These are phyloP conservation scores for Candida alai DNA, from an alignment of 805 yeast genomes.

Conservation along the genomic window DNA sequence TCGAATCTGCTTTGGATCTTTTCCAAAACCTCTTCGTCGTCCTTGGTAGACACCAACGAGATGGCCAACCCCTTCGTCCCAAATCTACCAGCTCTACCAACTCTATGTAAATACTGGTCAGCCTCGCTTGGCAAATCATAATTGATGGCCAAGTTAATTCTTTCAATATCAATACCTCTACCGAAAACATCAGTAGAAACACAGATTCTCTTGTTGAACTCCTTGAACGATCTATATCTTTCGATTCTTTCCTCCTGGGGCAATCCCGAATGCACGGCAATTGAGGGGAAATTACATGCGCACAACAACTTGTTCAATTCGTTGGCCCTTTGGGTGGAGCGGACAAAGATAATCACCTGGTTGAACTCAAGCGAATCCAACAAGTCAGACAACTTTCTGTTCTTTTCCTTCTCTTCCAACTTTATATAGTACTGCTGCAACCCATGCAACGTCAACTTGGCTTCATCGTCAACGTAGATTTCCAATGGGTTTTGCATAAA, in stretches of 20 bases:
- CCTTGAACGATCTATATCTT: conserved; percentile 93
- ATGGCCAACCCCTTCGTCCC: conserved; percentile 98
- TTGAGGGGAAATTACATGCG: conserved; percentile 94
- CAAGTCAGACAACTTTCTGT: conserved; percentile 86
- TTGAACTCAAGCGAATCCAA: conserved; percentile 93
- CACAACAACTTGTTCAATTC: conserved; percentile 84
- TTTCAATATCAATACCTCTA: conserved; percentile 98
- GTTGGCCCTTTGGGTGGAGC: conserved; percentile 86
- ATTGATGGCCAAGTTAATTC: conserved; percentile 96
- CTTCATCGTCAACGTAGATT: conserved; percentile 95
- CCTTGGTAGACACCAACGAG: conserved; percentile 80
- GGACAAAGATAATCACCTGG: conserved; percentile 96
- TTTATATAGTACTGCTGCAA: conserved; percentile 94
- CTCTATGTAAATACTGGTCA: conserved; percentile 97
- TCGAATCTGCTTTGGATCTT: conserved; percentile 97
- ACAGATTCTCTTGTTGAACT: conserved; percentile 97
- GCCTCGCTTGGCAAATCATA: conserved; percentile 96
- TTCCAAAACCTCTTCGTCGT: conserved; percentile 84
- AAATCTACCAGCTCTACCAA: conserved; percentile 99
- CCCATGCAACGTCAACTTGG: conserved; percentile 96
- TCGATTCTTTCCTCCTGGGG: conserved; percentile 98
- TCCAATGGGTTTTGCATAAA: conserved; percentile 98
- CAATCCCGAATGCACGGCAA: conserved; percentile 92
- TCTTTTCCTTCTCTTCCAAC: conserved; percentile 86
- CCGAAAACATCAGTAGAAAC: conserved; percentile 98